Conservation (phyloP, 441 rosid species). For the Macaranga tanarius region DNA sequence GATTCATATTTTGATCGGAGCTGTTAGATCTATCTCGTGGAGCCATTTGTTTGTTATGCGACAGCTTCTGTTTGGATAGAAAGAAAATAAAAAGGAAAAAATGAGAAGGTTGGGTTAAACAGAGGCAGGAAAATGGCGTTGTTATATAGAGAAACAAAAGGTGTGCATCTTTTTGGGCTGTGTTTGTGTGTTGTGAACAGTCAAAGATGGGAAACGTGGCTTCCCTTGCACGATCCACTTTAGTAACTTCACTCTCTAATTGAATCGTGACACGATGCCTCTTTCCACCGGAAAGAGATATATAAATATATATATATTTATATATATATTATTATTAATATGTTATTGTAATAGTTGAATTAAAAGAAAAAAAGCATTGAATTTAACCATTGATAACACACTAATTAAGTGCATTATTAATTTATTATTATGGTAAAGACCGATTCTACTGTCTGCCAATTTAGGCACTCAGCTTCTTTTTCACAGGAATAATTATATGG, state of each 20-base stretch:
- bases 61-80: not conserved
- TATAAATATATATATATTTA: no score
- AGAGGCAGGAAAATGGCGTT: slow-evolving; percentile 10
- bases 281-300: not conserved
- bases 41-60: slow-evolving; percentile 26
- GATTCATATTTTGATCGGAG: slow-evolving; percentile 14
- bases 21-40: slow-evolving; percentile 34
- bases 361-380: no score
- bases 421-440: not conserved
- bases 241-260: slow-evolving; percentile 7
- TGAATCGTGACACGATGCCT: slow-evolving; percentile 2
- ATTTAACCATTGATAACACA: not conserved
- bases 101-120: slow-evolving; percentile 9
- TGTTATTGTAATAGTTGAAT: not conserved
- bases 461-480: not conserved
- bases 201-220: slow-evolving; percentile 47
- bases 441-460: not conserved
- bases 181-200: slow-evolving; percentile 34
- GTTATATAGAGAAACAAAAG: slow-evolving; percentile 45
- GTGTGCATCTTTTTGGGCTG: slow-evolving; percentile 49
- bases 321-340: no score
- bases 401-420: not conserved
- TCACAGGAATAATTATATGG: no score
- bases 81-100: not conserved
- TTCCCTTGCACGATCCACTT: slow-evolving; percentile 35